phyloP scores from a whole-genome alignment of 331 rosid species.

The Cydonia oblonga region DNA sequence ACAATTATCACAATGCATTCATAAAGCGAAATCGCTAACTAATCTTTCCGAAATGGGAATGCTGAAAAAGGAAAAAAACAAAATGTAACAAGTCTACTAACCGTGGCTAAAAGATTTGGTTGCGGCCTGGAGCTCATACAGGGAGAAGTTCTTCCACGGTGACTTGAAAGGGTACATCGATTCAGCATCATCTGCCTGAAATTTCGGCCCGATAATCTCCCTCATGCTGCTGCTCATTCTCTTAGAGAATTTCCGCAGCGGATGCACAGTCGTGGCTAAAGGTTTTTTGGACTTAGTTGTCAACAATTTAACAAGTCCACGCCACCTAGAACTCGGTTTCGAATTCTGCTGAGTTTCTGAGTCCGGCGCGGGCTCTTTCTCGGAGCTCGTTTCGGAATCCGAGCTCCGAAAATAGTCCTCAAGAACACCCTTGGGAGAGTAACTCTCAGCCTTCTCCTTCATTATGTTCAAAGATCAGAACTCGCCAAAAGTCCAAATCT shows the following conservation, averaged over 20 bases:
- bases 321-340: constrained; percentile 40
- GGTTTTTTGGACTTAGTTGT: constrained; percentile 48
- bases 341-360: constrained; percentile 25
- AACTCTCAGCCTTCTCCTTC: constrained; percentile 53
- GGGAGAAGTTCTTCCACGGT: constrained; percentile 72
- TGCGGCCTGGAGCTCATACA: constrained; percentile 58
- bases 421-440: constrained; percentile 65
- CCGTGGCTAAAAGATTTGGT: constrained; percentile 69
- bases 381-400: constrained; percentile 64
- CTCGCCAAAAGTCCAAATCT: not conserved
- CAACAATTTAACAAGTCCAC: constrained; percentile 34
- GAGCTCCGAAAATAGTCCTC: constrained; percentile 83
- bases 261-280: constrained; percentile 35
- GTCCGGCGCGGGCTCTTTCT: constrained; percentile 33
- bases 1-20: not conserved
- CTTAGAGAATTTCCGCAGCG: constrained; percentile 48
- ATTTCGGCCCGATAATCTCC: constrained; percentile 36
- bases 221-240: constrained; percentile 63
- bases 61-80: not conserved
- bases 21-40: not conserved
- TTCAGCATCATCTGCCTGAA: constrained; percentile 24
- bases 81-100: constrained; percentile 9
- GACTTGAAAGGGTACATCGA: constrained; percentile 30
- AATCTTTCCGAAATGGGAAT: not conserved
- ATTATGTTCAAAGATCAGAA: constrained; percentile 17